These are phyloP conservation scores for Solanum megistacrolobum DNA, from an alignment of 257 asterid species.

Conservation along the genomic window DNA sequence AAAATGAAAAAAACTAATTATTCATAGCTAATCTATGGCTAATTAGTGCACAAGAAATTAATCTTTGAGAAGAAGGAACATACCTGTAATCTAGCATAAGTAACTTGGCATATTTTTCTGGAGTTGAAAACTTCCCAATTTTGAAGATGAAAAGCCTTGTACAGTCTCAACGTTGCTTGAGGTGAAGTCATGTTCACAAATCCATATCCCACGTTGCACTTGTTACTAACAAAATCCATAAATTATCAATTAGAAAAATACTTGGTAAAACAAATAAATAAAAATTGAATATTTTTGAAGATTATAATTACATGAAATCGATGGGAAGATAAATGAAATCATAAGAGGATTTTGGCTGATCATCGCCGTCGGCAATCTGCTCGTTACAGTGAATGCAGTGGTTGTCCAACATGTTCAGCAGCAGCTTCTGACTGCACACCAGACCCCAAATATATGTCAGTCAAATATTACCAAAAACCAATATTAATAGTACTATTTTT, in stretches of 20 bases:
- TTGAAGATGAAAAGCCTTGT: constrained; percentile 87
- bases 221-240: constrained; percentile 32
- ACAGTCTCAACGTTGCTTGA: constrained; percentile 74
- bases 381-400: constrained; percentile 97
- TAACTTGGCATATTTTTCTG: constrained; percentile 83
- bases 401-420: constrained; percentile 96
- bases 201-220: constrained; percentile 98
- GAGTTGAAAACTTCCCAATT: constrained; percentile 97
- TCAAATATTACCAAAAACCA: constrained; percentile 1
- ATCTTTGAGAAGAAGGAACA: background rate
- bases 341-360: constrained; percentile 66
- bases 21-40: background rate
- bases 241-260: background rate
- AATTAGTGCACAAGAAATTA: background rate
- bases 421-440: constrained; percentile 77
- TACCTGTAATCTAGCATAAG: constrained; percentile 97
- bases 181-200: constrained; percentile 99
- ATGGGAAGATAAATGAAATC: constrained; percentile 96
- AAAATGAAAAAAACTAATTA: background rate
- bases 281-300: background rate
- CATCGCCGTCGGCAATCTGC: constrained; percentile 70
- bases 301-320: constrained; percentile 56
- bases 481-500: background rate
- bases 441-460: constrained; percentile 1
- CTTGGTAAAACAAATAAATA: background rate